Base-by-base conservation (phyloP, 257 asterid species). In the Galeopsis tetrahit region DNA sequence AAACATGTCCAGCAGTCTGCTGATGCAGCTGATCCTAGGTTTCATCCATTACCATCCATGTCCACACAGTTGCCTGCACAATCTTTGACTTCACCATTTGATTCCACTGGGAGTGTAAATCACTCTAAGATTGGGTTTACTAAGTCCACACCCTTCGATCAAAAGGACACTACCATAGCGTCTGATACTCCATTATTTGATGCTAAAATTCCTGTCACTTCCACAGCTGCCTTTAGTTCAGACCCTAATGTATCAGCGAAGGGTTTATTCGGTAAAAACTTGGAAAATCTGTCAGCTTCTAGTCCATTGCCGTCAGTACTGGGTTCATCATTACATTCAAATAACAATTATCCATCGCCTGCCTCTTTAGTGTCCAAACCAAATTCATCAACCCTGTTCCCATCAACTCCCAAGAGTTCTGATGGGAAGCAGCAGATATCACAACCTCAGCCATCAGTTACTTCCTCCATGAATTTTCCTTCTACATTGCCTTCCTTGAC, bases 351-450 rank as follows among this genome's bases (percentile, higher is more conserved):
- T n/a, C 75, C 82, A 66, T 63, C 85, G 17, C 40, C 85, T 77
- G 63, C 78, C 17, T 77, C 88, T 63, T 69, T 70, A 70, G 69
- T 17, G 60, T 59, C 89, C 56, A 79, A 81, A 75, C 75, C 83
- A 75, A 78, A 74, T 81, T 69, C 81, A 55, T 74, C 82, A 49
- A 73, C 81, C 52, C 52, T 79, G 72, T 83, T 84, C 53, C 61
- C 72, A 63, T 71, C 52, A 13, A 58, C 71, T 61, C 64, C 75
- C 46, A 52, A 81, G 64, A 56, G 51, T 72, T 78, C 89, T 65
- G 86, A 81, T 48, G 68, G 71, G 39, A 79, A 74, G 74, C 82
- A 80, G 73, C 79, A 71, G 71, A 46, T n/a, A 56, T 77, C 82
- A 75, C 85, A 68, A 57, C 59, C 75, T 72, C 87, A 76, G 75